Evolutionary conservation across 2,329 filamentous ascomycete species (phyloP).

Genomic region (Apiospora arundinis): DNA sequence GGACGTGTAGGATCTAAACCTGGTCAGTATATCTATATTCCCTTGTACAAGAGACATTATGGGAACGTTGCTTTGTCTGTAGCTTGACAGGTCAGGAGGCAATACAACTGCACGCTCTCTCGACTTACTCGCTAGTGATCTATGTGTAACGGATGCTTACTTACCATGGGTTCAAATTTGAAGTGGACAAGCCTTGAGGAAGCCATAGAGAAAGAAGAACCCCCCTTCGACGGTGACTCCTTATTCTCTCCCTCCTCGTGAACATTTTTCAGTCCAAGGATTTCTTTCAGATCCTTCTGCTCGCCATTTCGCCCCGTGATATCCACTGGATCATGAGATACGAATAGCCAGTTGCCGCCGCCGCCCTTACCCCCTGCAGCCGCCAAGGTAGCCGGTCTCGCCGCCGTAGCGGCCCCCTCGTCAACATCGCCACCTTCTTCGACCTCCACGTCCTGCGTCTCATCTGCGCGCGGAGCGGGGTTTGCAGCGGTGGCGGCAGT

Average conservation of each 20-base stretch:
- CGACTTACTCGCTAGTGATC: background rate
- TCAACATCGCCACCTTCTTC: constrained; percentile 27
- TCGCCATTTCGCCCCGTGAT: constrained; percentile 28
- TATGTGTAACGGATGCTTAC: constrained; percentile 36
- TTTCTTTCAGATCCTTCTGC: constrained; percentile 29
- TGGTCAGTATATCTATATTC: background rate
- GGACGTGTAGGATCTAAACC: constrained; percentile 82
- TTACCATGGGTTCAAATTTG: constrained; percentile 94
- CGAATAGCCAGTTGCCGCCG: constrained; percentile 83
- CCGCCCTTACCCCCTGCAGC: constrained; percentile 84
- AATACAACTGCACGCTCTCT: background rate
- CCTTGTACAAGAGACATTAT: background rate
- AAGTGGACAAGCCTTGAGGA: constrained; percentile 67
- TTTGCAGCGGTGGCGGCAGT: constrained; percentile 24
- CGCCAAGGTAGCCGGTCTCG: constrained; percentile 48
- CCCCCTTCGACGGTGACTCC: background rate
- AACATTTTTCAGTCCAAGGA: constrained; percentile 39
- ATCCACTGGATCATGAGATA: constrained; percentile 77
- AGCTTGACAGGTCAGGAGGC: background rate
- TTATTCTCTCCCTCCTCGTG: constrained; percentile 22
- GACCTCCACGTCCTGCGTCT: background rate
- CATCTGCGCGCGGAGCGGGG: too few relatives aligned
- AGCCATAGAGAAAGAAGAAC: background rate
- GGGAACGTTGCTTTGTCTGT: background rate
- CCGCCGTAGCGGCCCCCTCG: constrained; percentile 29